A percentile compares a stretch with the other conserved stretches of the same genome.
These are phyloP conservation scores for Raffaelea albimanens DNA, from an alignment of 2,329 filamentous ascomycete genomes.

Conservation along the genomic window DNA sequence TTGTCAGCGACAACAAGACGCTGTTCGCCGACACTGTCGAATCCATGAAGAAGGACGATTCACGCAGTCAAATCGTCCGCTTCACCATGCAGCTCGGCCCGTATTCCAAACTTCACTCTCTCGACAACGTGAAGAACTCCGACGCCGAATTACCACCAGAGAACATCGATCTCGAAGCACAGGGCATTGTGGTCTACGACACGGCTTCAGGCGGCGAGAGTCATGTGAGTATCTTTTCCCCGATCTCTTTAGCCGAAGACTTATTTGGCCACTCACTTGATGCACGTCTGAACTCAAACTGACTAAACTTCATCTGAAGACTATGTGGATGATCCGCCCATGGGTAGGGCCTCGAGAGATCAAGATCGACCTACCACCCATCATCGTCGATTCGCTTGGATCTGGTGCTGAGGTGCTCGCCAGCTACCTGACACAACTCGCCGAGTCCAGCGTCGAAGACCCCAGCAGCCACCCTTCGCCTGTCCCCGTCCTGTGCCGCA, in stretches of 20 bases:
- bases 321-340: conserved; percentile 99
- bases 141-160: conserved; percentile 29
- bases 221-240: conserved; percentile 54
- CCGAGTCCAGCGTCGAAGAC: conserved; percentile 71
- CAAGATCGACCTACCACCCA: conserved; percentile 82
- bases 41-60: conserved; percentile 86
- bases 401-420: conserved; percentile 92
- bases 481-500: conserved; percentile 80
- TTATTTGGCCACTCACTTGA: too few relatives aligned
- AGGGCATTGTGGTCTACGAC: conserved; percentile 98
- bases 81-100: conserved; percentile 66
- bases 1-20: conserved; percentile 67
- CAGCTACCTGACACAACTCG: conserved; percentile 81
- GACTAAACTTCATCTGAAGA: conserved; percentile 39
- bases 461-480: conserved; percentile 71
- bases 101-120: conserved; percentile 51
- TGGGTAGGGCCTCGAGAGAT: conserved; percentile 83
- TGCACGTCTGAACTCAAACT: too few relatives aligned
- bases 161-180: conserved; percentile 76
- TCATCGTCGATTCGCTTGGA: conserved; percentile 87
- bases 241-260: not conserved
- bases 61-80: conserved; percentile 79
- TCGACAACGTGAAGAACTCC: conserved; percentile 29
- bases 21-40: conserved; percentile 79
- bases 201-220: conserved; percentile 75